Evolutionary conservation across 2,329 filamentous ascomycete species (phyloP), one percentile per base, ranked within the genome.

Genomic region (Calycina marina): DNA sequence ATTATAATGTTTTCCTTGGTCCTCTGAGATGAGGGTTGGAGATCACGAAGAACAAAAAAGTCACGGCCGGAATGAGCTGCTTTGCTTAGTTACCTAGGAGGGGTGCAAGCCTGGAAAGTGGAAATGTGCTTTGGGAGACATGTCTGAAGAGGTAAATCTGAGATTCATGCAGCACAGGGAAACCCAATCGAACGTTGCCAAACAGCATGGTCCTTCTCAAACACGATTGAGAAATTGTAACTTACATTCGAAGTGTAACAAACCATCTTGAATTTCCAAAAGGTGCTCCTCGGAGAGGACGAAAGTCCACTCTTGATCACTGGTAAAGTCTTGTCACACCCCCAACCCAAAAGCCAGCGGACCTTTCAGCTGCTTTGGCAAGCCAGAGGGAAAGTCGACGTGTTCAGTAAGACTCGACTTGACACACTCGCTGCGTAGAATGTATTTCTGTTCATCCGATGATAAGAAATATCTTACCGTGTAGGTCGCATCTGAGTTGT

Each of bases 381-480:
- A 31, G 5, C 12, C 8, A 22, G 20, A n/a, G n/a, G 27, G 27
- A n/a, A 29, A 16, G 6, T 16, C 27, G 18, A n/a, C 10, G 12
- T 29, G 6, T 16, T 14, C 9, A 10, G 4, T n/a, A 8, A 14
- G 27, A n/a, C 18, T 5, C 6, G 14, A 8, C 16, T 59, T 50
- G 2, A 65, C 57, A 3, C 56, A 54, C 30, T 62, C 51, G n/a
- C 56, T 56, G 4, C 70, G 61, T 2, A 60, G 60, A 16, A 63
- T 54, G 41, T 67, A 76, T 41, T 66, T 72, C 18, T 61, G 56
- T 26, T 56, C 55, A 38, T 72, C 56, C 71, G 70, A 1, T 60
- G 55, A 46, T 75, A 76, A 1, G 53, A 53, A 35, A 75, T 76
- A 40, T 75, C 69, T 1, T 71, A 70, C 42, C 72, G 68, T 22